Evolutionary conservation across 2,329 filamentous ascomycete species (phyloP).

Genomic region (Sclerotinia nivalis): DNA sequence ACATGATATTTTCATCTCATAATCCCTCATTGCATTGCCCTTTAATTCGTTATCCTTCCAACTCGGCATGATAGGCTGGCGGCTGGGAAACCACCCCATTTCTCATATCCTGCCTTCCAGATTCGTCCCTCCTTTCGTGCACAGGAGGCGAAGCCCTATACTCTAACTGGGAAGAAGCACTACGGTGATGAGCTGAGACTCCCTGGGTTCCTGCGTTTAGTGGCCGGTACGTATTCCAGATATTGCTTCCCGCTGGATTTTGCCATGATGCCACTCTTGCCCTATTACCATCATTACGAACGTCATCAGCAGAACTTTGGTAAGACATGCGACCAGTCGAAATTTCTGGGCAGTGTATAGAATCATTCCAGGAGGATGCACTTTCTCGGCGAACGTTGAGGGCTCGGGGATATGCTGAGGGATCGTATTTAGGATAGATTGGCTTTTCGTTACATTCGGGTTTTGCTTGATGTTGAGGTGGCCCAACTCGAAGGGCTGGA

Average conservation of each 20-base stretch:
- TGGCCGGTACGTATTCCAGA: conserved; percentile 7
- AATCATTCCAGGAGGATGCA: conserved; percentile 16
- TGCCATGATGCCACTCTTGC: conserved; percentile 17
- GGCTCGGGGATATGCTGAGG: conserved; percentile 1
- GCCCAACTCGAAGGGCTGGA: neutral
- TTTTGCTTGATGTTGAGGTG: neutral
- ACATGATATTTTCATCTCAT: neutral
- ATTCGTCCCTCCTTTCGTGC: neutral
- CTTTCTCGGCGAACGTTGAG: neutral
- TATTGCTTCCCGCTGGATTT: neutral
- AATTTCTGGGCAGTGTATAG: neutral
- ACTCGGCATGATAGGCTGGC: conserved; percentile 11
- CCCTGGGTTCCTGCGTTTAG: conserved; percentile 1
- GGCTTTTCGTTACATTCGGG: neutral
- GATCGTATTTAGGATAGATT: neutral
- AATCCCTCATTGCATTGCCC: neutral
- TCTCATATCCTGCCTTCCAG: neutral
- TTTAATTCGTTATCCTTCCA: conserved; percentile 9
- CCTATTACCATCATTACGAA: neutral
- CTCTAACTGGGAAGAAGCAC: neutral
- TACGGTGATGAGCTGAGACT: conserved; percentile 7
- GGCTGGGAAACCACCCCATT: neutral
- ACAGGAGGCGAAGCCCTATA: neutral
- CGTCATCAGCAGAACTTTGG: neutral
- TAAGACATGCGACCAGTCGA: neutral